Conservation (phyloP, 352 stramenopile genomes). For the Pythium angustatum region DNA sequence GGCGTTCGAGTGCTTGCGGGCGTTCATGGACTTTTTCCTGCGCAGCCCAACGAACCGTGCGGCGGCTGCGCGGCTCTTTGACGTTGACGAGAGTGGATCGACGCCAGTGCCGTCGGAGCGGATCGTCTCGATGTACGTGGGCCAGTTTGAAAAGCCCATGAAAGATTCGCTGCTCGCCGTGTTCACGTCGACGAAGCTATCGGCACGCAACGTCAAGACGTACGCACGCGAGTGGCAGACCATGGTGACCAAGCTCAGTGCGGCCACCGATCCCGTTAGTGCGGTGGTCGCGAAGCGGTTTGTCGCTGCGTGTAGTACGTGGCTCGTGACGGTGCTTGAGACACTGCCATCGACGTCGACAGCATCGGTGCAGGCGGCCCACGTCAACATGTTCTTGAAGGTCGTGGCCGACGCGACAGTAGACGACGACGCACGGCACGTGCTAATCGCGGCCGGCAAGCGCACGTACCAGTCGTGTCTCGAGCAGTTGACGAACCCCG, state of each 20-base stretch:
- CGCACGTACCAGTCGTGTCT: slow-evolving; percentile 28
- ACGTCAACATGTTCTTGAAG: slow-evolving; percentile 21
- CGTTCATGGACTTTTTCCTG: slow-evolving; percentile 69
- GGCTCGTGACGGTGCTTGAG: slow-evolving; percentile 24
- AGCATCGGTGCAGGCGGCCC: slow-evolving; percentile 2
- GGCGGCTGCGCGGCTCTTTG: slow-evolving; percentile 36
- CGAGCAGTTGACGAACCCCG: slow-evolving; percentile 8
- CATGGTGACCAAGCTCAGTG: slow-evolving; percentile 35
- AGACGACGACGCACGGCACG: background rate
- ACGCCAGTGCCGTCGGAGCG: slow-evolving; percentile 15
- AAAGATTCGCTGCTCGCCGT: slow-evolving; percentile 41
- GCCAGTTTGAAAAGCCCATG: slow-evolving; percentile 67
- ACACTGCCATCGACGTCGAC: slow-evolving; percentile 16
- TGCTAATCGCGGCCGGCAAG: slow-evolving; percentile 8
- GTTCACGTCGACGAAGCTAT: slow-evolving; percentile 43
- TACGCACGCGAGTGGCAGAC: slow-evolving; percentile 48
- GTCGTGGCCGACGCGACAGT: background rate
- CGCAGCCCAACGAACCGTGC: slow-evolving; percentile 34
- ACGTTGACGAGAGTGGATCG: background rate
- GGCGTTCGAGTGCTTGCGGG: slow-evolving; percentile 75
- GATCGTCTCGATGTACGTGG: slow-evolving; percentile 42
- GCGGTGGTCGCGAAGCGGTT: slow-evolving; percentile 18
- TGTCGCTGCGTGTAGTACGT: slow-evolving; percentile 5
- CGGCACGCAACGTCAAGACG: slow-evolving; percentile 34
- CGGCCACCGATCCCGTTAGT: slow-evolving; percentile 15